Percentiles rank a stretch among this genome's conserved stretches.
Evolutionary conservation across 2,329 filamentous ascomycete genomes (phyloP).

Genomic region (Chrysoporthe puriensis): DNA sequence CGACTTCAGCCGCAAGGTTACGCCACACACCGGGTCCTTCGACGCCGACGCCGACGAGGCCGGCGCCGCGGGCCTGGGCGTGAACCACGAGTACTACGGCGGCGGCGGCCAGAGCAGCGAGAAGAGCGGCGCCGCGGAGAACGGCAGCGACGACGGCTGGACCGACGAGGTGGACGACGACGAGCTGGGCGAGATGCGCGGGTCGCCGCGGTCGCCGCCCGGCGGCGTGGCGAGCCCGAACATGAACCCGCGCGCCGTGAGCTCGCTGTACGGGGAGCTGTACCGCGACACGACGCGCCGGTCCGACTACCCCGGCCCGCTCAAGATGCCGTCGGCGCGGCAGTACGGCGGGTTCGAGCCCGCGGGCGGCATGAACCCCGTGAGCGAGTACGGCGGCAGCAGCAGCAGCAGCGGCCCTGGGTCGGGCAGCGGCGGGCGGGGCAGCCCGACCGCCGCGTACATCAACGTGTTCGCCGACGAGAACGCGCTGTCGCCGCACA

Average conservation of each 20-base stretch:
- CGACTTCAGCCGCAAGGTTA: constrained; percentile 55
- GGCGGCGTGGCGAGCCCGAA: constrained; percentile 30
- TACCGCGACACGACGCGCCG: constrained; percentile 22
- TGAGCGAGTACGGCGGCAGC: constrained; percentile 35
- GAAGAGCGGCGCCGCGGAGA: constrained; percentile 14
- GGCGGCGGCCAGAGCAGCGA: constrained; percentile 13
- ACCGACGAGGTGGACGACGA: constrained; percentile 24
- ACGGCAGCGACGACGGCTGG: not conserved
- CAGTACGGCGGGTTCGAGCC: constrained; percentile 29
- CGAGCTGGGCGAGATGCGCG: constrained; percentile 28
- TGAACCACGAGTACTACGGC: constrained; percentile 12
- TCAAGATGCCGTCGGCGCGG: constrained; percentile 27
- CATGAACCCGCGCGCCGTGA: constrained; percentile 25
- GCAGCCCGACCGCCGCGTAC: constrained; percentile 48
- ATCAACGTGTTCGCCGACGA: constrained; percentile 59
- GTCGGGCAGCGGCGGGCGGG: constrained; percentile 17
- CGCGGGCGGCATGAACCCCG: constrained; percentile 15
- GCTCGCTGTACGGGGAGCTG: constrained; percentile 28
- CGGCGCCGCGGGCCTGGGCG: constrained; percentile 19
- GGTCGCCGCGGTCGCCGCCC: constrained; percentile 24
- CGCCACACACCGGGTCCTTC: constrained; percentile 27
- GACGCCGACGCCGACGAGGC: constrained; percentile 9
- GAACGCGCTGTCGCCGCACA: constrained; percentile 40
- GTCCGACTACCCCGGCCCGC: constrained; percentile 22
- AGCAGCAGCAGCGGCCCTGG: too few species aligned